Conservation (phyloP, 768 basidiomycete species). For the Psilocybe cyanescens region DNA sequence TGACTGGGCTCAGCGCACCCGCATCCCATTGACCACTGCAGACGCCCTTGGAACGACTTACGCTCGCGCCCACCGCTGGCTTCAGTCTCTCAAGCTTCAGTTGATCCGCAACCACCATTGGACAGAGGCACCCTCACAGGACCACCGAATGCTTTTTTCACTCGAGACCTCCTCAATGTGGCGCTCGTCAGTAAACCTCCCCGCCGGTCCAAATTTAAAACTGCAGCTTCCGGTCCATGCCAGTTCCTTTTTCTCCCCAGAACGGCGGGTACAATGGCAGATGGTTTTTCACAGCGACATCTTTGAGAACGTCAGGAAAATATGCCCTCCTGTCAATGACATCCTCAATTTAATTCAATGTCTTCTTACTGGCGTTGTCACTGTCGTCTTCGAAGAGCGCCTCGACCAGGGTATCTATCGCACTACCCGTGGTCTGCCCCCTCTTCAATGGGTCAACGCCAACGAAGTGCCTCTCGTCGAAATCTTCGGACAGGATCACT, state of each 20-base stretch:
- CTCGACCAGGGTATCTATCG: slow-evolving; percentile 71
- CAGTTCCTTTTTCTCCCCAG: slow-evolving; percentile 84
- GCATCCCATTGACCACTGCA: slow-evolving; percentile 82
- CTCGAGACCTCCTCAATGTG: slow-evolving; percentile 80
- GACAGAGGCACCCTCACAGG: slow-evolving; percentile 60
- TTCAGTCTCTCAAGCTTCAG: slow-evolving; percentile 61
- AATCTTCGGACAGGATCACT: slow-evolving; percentile 76
- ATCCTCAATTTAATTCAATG: slow-evolving; percentile 72
- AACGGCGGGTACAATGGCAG: slow-evolving; percentile 85
- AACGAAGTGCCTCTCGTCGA: slow-evolving; percentile 71
- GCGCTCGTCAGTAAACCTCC: slow-evolving; percentile 76
- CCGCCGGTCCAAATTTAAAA: slow-evolving; percentile 73
- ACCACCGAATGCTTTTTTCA: slow-evolving; percentile 77
- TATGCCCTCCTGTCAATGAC: slow-evolving; percentile 70
- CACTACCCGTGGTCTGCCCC: slow-evolving; percentile 78
- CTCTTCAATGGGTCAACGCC: slow-evolving; percentile 75
- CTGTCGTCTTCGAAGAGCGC: slow-evolving; percentile 75
- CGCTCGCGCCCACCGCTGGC: slow-evolving; percentile 79
- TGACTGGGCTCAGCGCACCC: slow-evolving; percentile 78
- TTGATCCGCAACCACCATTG: slow-evolving; percentile 75
- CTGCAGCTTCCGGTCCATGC: slow-evolving; percentile 80
- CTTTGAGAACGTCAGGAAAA: slow-evolving; percentile 71
- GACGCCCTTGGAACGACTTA: slow-evolving; percentile 83
- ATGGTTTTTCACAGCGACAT: slow-evolving; percentile 87
- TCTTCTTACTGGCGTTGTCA: slow-evolving; percentile 72